Evolutionary conservation across 2,329 filamentous ascomycete genomes (phyloP).

Genomic region (Sclerotinia sclerotiorum): DNA sequence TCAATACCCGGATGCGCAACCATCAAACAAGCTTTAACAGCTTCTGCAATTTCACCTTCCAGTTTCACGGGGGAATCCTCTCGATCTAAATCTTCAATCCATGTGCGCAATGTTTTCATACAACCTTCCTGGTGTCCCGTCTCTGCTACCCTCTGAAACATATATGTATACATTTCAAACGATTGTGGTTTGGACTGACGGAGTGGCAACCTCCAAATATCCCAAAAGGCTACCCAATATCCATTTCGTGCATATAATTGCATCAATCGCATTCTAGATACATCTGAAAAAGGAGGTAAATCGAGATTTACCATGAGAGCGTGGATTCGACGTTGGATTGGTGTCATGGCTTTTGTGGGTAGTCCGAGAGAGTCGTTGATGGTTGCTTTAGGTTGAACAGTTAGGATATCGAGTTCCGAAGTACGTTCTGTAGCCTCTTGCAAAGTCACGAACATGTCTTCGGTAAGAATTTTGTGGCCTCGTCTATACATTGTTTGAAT

Average conservation of each 20-base stretch:
- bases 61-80: constrained; percentile 54
- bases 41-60: constrained; percentile 46
- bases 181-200: constrained; percentile 51
- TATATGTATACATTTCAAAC: constrained; percentile 53
- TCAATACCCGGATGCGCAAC: constrained; percentile 51
- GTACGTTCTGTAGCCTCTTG: constrained; percentile 31
- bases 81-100: constrained; percentile 58
- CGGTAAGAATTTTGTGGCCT: constrained; percentile 44
- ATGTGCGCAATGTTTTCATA: constrained; percentile 51
- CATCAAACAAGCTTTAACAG: constrained; percentile 55
- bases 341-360: constrained; percentile 27
- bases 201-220: constrained; percentile 57
- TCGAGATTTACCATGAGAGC: constrained; percentile 49
- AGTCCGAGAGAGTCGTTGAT: constrained; percentile 32
- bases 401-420: neutral
- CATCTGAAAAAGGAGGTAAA: constrained; percentile 44
- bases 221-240: constrained; percentile 60
- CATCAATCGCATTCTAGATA: constrained; percentile 47
- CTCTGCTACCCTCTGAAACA: constrained; percentile 52
- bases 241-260: constrained; percentile 47
- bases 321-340: constrained; percentile 41
- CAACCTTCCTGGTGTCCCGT: constrained; percentile 47
- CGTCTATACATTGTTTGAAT: constrained; percentile 46
- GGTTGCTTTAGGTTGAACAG: constrained; percentile 36
- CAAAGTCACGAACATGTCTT: constrained; percentile 36